These are phyloP conservation scores for Luvunga scandens DNA, from an alignment of 345 rosid genomes.

Conservation along the genomic window DNA sequence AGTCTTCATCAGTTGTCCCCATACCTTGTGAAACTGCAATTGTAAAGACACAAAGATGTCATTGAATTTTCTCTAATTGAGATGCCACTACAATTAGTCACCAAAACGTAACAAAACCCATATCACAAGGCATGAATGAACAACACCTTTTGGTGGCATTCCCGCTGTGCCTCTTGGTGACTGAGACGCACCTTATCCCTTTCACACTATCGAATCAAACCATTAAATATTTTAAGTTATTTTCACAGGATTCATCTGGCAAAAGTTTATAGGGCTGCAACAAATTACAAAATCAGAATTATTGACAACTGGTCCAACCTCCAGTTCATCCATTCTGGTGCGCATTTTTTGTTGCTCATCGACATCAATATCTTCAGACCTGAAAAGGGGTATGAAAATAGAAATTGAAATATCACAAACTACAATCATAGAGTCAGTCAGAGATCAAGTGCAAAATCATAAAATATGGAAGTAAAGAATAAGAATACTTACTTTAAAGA, in stretches of 20 bases:
- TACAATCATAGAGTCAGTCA: not conserved
- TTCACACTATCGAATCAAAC: constrained; percentile 39
- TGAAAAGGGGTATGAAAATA: constrained; percentile 21
- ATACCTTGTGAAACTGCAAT: constrained; percentile 79
- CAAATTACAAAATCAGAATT: not conserved
- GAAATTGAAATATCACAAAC: not conserved
- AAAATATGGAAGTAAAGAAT: not conserved
- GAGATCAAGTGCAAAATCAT: not conserved
- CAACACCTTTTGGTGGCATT: constrained; percentile 68
- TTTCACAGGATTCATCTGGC: not conserved
- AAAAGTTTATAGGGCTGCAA: not conserved
- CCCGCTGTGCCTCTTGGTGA: constrained; percentile 74
- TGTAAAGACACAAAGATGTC: not conserved
- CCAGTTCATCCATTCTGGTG: constrained; percentile 40
- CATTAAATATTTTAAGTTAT: not conserved
- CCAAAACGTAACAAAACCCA: not conserved
- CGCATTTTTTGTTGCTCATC: constrained; percentile 45
- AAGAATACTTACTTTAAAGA: constrained; percentile 59
- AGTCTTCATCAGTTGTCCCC: constrained; percentile 99
- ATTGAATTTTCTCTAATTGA: not conserved
- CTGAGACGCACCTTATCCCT: constrained; percentile 49
- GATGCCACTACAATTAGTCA: not conserved
- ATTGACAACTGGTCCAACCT: constrained; percentile 40
- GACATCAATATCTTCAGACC: constrained; percentile 46
- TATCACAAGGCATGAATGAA: not conserved